These are phyloP conservation scores for Chrysopogon serrulatus DNA, from an alignment of 176 grass and related monocot species.

Conservation along the genomic window DNA sequence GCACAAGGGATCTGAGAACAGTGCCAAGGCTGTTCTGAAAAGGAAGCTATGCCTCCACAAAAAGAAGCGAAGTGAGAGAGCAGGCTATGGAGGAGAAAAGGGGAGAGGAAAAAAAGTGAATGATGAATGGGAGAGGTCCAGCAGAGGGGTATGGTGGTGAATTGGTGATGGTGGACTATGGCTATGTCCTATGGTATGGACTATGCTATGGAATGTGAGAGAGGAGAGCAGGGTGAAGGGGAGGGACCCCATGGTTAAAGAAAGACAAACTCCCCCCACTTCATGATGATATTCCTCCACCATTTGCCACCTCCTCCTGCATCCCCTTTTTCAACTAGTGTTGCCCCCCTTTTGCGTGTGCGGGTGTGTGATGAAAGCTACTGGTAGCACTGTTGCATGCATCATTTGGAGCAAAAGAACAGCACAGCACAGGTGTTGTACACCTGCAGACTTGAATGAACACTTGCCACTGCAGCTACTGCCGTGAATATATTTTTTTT, in stretches of 20 bases:
- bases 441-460: background rate
- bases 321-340: conserved; percentile 17
- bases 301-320: conserved; percentile 34
- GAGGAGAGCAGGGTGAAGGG: background rate
- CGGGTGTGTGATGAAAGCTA: conserved; percentile 28
- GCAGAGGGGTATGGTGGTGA: background rate
- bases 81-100: background rate
- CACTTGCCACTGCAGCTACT: background rate
- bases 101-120: background rate
- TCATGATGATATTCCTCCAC: conserved; percentile 59
- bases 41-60: conserved; percentile 37
- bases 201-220: background rate
- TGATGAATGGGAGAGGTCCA: conserved; percentile 24
- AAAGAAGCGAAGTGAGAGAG: conserved; percentile 37
- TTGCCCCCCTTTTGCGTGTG: background rate
- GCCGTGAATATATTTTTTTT: background rate
- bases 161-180: conserved; percentile 29
- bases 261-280: conserved; percentile 39
- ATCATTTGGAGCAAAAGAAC: conserved; percentile 52
- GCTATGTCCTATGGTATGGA: background rate
- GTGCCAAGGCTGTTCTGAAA: conserved; percentile 40
- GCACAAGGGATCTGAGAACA: conserved; percentile 45
- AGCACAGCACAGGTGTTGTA: conserved; percentile 27
- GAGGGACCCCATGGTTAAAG: conserved; percentile 40
- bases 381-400: conserved; percentile 10